phyloP scores from a whole-genome alignment of 78 protist genomes.

The Chrysochromulina parva region DNA sequence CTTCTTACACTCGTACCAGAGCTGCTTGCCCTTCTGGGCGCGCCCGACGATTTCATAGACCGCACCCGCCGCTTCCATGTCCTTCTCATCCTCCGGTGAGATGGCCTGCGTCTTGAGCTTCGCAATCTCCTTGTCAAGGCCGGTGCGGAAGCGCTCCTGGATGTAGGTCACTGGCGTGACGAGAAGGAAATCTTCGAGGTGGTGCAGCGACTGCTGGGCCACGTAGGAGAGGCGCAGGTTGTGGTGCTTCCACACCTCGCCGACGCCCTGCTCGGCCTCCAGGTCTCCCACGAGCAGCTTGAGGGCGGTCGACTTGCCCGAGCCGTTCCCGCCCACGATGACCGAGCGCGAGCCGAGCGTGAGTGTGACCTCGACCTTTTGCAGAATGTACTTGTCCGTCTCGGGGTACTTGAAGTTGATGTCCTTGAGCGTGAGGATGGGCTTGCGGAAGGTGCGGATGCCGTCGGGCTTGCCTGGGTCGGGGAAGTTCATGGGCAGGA shows the following conservation, averaged over 20 bases:
- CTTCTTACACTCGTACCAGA: neutral
- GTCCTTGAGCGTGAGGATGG: neutral
- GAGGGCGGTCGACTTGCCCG: conserved; percentile 58
- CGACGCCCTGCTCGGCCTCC: conserved; percentile 29
- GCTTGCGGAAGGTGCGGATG: conserved; percentile 22
- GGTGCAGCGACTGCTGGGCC: conserved; percentile 54
- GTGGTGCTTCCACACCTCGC: neutral
- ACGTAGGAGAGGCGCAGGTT: conserved; percentile 35
- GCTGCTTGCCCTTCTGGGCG: neutral
- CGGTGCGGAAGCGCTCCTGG: conserved; percentile 2
- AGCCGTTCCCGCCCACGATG: conserved; percentile 55
- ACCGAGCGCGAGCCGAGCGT: conserved; percentile 25
- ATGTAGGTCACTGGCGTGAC: neutral
- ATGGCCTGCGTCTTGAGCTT: neutral
- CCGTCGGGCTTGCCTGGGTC: conserved; percentile 36
- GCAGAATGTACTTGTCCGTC: neutral
- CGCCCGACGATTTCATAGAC: neutral
- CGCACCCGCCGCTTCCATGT: neutral
- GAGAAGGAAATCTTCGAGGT: conserved; percentile 20
- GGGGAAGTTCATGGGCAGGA: conserved; percentile 2
- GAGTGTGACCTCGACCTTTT: neutral
- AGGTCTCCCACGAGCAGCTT: conserved; percentile 46
- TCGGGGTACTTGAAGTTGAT: neutral
- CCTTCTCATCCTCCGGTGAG: neutral
- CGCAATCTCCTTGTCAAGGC: conserved; percentile 33